Evolutionary conservation across 2,329 filamentous ascomycete genomes (phyloP).

Genomic region (Beauveria rudraprayagi): DNA sequence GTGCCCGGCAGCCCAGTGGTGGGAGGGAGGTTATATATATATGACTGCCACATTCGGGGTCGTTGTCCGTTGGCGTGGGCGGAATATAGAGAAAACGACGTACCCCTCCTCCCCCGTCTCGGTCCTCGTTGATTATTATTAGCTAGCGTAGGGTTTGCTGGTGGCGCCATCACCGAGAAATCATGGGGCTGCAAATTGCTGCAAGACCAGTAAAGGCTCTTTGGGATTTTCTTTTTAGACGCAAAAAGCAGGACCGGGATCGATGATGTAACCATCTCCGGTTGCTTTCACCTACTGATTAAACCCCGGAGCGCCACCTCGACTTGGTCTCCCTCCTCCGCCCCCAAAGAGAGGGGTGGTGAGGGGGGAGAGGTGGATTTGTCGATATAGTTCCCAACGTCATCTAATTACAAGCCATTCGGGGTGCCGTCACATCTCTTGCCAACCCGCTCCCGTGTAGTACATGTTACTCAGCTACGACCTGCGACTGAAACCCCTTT

Average conservation of each 20-base stretch:
- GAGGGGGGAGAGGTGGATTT: not conserved
- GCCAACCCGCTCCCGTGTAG: too few species aligned
- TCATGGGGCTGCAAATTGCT: too few species aligned
- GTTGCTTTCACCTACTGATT: not conserved
- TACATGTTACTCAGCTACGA: conserved; percentile 2
- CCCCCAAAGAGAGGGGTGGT: not conserved
- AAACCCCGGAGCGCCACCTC: not conserved
- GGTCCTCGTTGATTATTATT: not conserved
- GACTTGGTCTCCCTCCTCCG: not conserved
- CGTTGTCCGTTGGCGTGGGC: not conserved
- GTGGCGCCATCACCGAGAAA: not conserved
- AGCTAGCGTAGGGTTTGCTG: not conserved
- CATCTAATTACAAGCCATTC: not conserved
- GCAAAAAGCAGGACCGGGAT: not conserved
- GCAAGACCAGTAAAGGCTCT: too few species aligned
- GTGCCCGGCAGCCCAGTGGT: not conserved
- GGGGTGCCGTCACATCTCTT: not conserved
- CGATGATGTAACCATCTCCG: not conserved
- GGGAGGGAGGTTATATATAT: not conserved
- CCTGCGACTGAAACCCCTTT: not conserved
- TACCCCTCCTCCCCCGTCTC: not conserved
- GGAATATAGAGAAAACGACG: not conserved
- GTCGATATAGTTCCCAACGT: conserved; percentile 7
- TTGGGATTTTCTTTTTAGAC: too few species aligned
- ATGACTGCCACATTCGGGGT: not conserved